Evolutionary conservation across 441 rosid genomes (phyloP).

Genomic region (Pelargonium citronellum): DNA sequence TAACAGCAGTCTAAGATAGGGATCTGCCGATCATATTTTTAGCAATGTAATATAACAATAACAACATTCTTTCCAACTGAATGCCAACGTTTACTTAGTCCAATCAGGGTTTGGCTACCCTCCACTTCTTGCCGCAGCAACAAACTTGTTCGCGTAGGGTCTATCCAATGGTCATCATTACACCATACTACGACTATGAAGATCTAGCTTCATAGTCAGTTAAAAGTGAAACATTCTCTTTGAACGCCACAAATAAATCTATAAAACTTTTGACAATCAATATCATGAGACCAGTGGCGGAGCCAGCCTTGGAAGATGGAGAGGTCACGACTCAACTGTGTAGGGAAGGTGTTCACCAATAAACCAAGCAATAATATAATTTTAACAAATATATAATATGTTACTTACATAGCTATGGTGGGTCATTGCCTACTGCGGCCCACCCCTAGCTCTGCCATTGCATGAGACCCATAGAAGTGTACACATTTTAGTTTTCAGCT

Average conservation of each 20-base stretch:
- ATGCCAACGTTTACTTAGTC: neutral
- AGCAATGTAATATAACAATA: neutral
- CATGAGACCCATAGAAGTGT: neutral
- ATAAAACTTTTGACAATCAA: neutral
- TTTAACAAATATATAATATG: no score
- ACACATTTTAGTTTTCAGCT: neutral
- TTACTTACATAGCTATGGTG: no score
- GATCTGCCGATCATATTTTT: neutral
- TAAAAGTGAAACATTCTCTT: neutral
- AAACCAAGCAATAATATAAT: no score
- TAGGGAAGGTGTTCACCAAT: no score
- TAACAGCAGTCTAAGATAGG: neutral
- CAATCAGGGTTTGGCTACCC: neutral
- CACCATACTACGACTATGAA: neutral
- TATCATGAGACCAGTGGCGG: neutral
- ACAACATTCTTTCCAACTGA: conserved; percentile 1
- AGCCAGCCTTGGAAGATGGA: no score
- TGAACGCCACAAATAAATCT: neutral
- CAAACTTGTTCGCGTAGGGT: neutral
- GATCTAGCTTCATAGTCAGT: neutral
- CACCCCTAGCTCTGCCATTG: neutral
- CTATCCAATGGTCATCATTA: neutral
- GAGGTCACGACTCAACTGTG: no score
- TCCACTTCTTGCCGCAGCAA: neutral
- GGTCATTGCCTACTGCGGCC: no score